phyloP scores from a whole-genome alignment of 495 filamentous ascomycete species.

The Penicillium odoratum region DNA sequence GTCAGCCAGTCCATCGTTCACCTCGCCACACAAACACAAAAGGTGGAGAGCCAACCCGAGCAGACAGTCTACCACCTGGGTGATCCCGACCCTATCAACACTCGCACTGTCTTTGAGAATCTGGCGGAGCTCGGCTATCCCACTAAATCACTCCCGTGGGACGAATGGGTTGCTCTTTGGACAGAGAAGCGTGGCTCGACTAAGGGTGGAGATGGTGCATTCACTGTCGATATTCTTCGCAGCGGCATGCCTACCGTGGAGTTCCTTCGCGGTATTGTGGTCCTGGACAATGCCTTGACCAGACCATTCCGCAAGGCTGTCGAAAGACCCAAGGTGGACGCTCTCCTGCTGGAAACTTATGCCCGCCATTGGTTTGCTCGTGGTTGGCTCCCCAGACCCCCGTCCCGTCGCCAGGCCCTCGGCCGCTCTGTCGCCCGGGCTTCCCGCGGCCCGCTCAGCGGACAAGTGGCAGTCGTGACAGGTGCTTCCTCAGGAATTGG shows the following conservation, averaged over 20 bases:
- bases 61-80: conserved; percentile 65
- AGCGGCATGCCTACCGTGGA: conserved; percentile 67
- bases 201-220: conserved; percentile 61
- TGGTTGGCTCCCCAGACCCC: conserved; percentile 62
- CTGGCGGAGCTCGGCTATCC: conserved; percentile 62
- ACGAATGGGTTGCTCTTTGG: conserved; percentile 66
- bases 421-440: conserved; percentile 26
- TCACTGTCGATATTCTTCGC: conserved; percentile 52
- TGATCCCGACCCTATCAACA: conserved; percentile 61
- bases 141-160: conserved; percentile 56
- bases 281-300: conserved; percentile 60
- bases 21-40: conserved; percentile 52
- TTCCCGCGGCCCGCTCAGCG: conserved; percentile 51
- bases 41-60: conserved; percentile 24
- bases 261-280: conserved; percentile 56
- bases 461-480: conserved; percentile 52
- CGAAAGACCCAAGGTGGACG: conserved; percentile 60
- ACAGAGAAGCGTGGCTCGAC: conserved; percentile 53
- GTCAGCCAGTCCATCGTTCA: conserved; percentile 64
- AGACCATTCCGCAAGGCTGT: conserved; percentile 55
- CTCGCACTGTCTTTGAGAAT: conserved; percentile 54
- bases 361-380: conserved; percentile 68
- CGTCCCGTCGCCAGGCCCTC: conserved; percentile 39
- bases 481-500: conserved; percentile 54
- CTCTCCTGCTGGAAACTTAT: conserved; percentile 61